phyloP scores from a whole-genome alignment of 139 green algal genomes.

The Pseudopediastrum boryanum region DNA sequence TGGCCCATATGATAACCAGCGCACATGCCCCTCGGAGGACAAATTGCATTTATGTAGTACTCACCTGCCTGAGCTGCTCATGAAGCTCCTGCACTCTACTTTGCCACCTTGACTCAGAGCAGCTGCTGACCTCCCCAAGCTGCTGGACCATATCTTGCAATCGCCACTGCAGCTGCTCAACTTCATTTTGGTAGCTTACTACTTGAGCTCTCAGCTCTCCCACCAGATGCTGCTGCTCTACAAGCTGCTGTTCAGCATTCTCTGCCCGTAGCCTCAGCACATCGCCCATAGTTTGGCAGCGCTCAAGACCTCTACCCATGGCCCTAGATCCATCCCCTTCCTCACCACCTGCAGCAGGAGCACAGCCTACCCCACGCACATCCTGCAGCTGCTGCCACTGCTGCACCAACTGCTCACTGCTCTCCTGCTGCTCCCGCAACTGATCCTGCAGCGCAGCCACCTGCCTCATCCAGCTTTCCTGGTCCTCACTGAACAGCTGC shows the following conservation, averaged over 20 bases:
- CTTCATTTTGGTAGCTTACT: neutral
- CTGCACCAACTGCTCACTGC: constrained; percentile 9
- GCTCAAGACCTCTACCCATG: neutral
- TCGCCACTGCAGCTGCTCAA: neutral
- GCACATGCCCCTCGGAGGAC: too few relatives aligned
- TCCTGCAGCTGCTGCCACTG: neutral
- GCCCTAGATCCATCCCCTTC: neutral
- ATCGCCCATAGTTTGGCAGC: too few relatives aligned
- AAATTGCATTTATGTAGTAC: too few relatives aligned
- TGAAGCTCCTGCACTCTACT: neutral
- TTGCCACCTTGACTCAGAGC: neutral
- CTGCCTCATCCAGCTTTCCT: constrained; percentile 1
- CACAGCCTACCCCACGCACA: neutral
- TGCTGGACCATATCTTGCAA: neutral
- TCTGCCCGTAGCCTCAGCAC: neutral
- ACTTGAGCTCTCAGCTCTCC: neutral
- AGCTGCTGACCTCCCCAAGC: too few relatives aligned
- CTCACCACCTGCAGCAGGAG: neutral
- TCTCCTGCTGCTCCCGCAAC: neutral
- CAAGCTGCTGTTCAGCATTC: constrained; percentile 10
- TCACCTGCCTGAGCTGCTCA: too few relatives aligned
- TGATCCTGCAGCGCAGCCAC: neutral
- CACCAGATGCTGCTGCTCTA: neutral
- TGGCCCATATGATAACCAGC: too few relatives aligned
- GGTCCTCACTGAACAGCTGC: neutral